A percentile compares a stretch with the other conserved stretches of the same genome.
These are phyloP conservation scores for Auxenochlorella pyrenoidosa DNA, from an alignment of 139 green algal genomes.

Conservation along the genomic window DNA sequence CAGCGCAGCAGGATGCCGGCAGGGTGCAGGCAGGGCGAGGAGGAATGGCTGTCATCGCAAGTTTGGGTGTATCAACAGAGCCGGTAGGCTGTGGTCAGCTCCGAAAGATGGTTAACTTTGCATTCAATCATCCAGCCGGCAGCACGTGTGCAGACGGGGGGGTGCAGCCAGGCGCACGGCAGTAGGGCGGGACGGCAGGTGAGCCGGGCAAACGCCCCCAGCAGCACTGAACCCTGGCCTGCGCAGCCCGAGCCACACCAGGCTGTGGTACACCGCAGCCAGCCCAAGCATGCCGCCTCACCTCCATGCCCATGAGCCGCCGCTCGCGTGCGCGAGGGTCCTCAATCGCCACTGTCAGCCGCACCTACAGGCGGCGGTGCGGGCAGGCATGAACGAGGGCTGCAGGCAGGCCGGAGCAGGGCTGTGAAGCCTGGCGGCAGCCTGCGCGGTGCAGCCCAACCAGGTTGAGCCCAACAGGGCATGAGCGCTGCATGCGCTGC, in stretches of 20 bases:
- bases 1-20: not conserved
- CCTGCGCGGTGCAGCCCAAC: no score
- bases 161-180: not conserved
- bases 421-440: no score
- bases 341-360: conserved; percentile 86
- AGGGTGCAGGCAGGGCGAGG: not conserved
- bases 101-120: conserved; percentile 44
- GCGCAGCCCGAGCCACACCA: not conserved
- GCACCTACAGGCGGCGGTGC: conserved; percentile 53
- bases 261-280: not conserved
- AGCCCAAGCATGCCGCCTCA: not conserved
- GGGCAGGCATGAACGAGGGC: not conserved
- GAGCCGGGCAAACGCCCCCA: not conserved
- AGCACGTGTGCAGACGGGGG: not conserved
- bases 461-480: no score
- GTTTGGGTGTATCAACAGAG: conserved; percentile 29
- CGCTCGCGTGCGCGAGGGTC: conserved; percentile 71
- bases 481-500: no score
- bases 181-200: not conserved
- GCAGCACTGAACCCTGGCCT: not conserved
- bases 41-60: conserved; percentile 18
- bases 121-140: conserved; percentile 20
- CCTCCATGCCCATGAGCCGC: conserved; percentile 73
- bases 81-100: conserved; percentile 10
- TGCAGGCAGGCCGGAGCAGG: no score